Evolutionary conservation across 495 filamentous ascomycete species (phyloP), one percentile per base, ranked within the genome.

Genomic region (Hypoxylon fuscum): DNA sequence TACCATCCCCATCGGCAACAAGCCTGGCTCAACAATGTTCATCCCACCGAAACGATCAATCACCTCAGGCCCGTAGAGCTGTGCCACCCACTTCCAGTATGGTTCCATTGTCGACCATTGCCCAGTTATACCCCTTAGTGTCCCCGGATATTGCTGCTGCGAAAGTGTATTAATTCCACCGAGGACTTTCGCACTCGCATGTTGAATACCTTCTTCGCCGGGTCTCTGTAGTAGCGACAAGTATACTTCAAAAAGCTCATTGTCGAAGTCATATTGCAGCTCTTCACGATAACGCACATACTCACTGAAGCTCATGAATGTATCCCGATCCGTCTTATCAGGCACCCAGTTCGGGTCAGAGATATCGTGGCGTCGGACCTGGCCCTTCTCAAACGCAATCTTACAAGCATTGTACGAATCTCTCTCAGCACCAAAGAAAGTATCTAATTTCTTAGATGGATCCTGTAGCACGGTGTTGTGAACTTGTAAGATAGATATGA

Each of bases 1-100:
- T n/a, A 90, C 78, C 62, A 90, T 85, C 0, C 87, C 87, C 63
- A 89, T 78, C 0, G 87, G 87, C 74, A 90, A 73, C 46, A 84
- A 75, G 27, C 83, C 86, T 20, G 77, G 70, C 50, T 85, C 85
- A 0, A 88, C 87, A 9, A 88, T 79, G n/a, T 81, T 82, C 62
- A 89, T 63, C 7, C 83, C 79, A 14, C 88, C 88, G 70, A 88
- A 90, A 14, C 73, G 76, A 32, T 77, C 73, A 31, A 86, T 75
- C 72, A 88, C 84, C 57, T 85, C 84, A 1, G 74, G 76, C 5
- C 83, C 79, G 61, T 88, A 88, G 54, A 89, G 58, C 59, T 84
- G 77, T 12, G 79, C 80, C 21, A 86, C 75, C 88, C 86, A 90
- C 48, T 74, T 77, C 84, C 83, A 85, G 66, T 90, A 89, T 14